Evolutionary conservation across 257 asterid genomes (phyloP).

Genomic region (Linaria vulgaris): DNA sequence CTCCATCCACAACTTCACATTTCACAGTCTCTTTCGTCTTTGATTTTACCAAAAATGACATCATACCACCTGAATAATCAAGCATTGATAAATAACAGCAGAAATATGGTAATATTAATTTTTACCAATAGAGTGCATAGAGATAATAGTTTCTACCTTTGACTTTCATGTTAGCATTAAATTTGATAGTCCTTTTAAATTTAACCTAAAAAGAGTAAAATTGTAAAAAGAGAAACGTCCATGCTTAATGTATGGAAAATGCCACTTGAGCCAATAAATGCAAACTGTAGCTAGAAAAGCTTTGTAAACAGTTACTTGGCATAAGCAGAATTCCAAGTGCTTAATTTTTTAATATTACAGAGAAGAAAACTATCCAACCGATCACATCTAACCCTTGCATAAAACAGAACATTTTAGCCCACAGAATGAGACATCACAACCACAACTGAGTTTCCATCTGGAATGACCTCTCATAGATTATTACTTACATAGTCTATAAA

Average conservation of each 20-base stretch:
- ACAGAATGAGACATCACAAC: neutral
- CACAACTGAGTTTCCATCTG: constrained; percentile 3
- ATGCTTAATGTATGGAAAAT: neutral
- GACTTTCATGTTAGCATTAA: too few relatives aligned
- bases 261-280: neutral
- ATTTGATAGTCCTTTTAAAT: neutral
- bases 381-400: too few relatives aligned
- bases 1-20: constrained; percentile 96
- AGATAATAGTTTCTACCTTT: too few relatives aligned
- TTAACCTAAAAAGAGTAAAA: neutral
- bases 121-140: too few relatives aligned
- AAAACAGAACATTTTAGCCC: neutral
- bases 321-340: neutral
- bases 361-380: neutral
- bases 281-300: neutral
- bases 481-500: neutral
- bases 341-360: neutral
- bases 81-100: constrained; percentile 20
- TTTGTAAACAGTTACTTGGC: neutral
- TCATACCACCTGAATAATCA: constrained; percentile 83
- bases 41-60: constrained; percentile 77
- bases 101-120: neutral
- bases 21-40: constrained; percentile 78
- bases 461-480: neutral
- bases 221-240: neutral